Evolutionary conservation across 208 protist genomes (phyloP).

Genomic region (Balamuthia mandrillaris): DNA sequence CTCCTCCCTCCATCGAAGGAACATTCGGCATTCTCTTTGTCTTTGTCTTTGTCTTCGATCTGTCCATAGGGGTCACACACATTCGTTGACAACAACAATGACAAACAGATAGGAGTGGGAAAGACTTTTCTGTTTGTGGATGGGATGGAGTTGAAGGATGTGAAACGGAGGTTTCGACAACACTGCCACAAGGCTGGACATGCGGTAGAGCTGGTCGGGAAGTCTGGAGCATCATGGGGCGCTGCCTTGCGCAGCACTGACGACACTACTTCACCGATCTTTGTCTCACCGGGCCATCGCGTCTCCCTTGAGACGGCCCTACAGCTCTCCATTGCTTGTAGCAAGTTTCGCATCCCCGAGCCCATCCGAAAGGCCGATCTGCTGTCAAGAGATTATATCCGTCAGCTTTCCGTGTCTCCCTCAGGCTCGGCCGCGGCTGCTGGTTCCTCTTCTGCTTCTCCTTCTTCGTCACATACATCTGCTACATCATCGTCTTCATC

Average conservation of each 20-base stretch:
- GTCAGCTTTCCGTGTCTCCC: too few species aligned
- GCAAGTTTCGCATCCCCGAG: background rate
- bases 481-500: too few species aligned
- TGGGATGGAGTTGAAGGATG: slow-evolving; percentile 64
- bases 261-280: background rate
- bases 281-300: background rate
- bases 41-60: background rate
- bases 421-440: too few species aligned
- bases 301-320: background rate
- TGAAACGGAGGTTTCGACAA: background rate
- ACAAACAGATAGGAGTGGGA: slow-evolving; percentile 1
- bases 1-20: too few species aligned
- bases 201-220: background rate
- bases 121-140: slow-evolving; percentile 86
- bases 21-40: too few species aligned
- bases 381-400: slow-evolving; percentile 74
- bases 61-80: background rate
- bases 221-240: background rate
- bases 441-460: too few species aligned
- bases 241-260: background rate
- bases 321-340: background rate
- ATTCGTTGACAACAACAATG: background rate
- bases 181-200: background rate
- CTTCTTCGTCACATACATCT: too few species aligned
- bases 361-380: background rate